Base-by-base conservation (phyloP, 441 rosid species). In the Eutrema salsugineum region DNA sequence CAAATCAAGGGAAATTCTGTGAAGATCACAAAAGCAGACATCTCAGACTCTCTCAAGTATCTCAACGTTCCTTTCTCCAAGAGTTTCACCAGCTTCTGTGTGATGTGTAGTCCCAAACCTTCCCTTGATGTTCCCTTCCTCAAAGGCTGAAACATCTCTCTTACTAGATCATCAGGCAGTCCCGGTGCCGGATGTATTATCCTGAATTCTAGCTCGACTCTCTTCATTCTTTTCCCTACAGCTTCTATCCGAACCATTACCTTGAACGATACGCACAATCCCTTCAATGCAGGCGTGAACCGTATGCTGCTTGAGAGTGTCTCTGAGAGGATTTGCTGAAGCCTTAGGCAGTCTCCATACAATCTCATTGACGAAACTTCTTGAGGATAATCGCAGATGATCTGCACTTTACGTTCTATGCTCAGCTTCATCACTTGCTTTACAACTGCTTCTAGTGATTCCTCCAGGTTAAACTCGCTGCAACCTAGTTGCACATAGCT, bases 251-350 rank as follows among this genome's bases (percentile, higher is more conserved):
- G 70, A 10, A 84, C 70, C 38, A 73, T 70, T 35, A 84, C 86
- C 73, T 80, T 85, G 70, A 90, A 85, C 12, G 72, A 63, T 28
- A 90, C 63, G 35, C 89, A 80, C 24, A 87, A 82, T 57, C 83
- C 93, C 63, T 84, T 84, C 17, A 68, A 69, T 22, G 83, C 82
- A 60, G 93, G 87, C 22, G 95, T 78, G 78, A 92, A 88, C 36
- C 82, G 63, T 73, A 90, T 22, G 43, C 85, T 82, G 66, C 79
- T 84, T 54, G 80, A 73, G 60, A 92, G 74, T 57, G 86, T 87
- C 76, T 86, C 88, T 10, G 98, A 77, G 43, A 92, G 89, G 63
- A 87, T 90, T 78, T 90, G 97, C 75, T 90, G 97, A 76, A 92
- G 91, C 83, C 97, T 85, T 79, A 83, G 39, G 73, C 72, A 69